These are phyloP conservation scores for Venturiaceae sp. DNA, from an alignment of 2,329 filamentous ascomycete genomes.

Conservation along the genomic window DNA sequence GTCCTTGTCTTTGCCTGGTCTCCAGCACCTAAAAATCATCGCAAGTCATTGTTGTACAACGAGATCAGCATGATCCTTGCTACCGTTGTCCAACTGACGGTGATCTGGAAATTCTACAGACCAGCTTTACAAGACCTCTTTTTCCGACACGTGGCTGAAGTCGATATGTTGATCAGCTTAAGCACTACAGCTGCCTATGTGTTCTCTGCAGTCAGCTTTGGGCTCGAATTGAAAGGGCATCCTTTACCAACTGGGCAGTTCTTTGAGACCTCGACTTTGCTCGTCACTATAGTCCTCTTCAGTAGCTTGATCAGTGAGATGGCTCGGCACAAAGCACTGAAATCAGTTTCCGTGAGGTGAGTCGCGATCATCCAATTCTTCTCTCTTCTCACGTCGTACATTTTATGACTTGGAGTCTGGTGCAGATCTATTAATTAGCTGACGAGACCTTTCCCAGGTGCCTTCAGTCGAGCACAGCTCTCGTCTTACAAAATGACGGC, in stretches of 20 bases:
- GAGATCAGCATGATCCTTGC: constrained; percentile 52
- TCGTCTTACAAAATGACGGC: constrained; percentile 33
- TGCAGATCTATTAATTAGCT: no score
- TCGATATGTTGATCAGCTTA: constrained; percentile 58
- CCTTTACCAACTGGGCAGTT: constrained; percentile 34
- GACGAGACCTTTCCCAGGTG: constrained; percentile 28
- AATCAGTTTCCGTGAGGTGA: constrained; percentile 32
- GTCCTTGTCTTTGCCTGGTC: constrained; percentile 59
- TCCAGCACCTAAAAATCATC: constrained; percentile 32
- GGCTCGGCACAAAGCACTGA: constrained; percentile 38
- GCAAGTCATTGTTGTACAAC: constrained; percentile 36
- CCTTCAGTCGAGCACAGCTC: constrained; percentile 48
- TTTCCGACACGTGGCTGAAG: constrained; percentile 51
- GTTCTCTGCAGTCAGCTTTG: constrained; percentile 46
- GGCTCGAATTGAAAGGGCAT: constrained; percentile 21
- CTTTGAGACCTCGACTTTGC: constrained; percentile 46
- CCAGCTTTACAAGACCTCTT: constrained; percentile 52
- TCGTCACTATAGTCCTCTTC: constrained; percentile 43
- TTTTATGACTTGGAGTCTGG: no score
- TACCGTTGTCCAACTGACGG: constrained; percentile 52
- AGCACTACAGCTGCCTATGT: constrained; percentile 57
- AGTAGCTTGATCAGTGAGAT: constrained; percentile 40
- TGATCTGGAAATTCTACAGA: constrained; percentile 57
- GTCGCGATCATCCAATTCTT: no score
- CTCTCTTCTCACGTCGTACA: no score